Evolutionary conservation across 2,329 filamentous ascomycete genomes (phyloP).

Genomic region (Shiraia bambusicola): DNA sequence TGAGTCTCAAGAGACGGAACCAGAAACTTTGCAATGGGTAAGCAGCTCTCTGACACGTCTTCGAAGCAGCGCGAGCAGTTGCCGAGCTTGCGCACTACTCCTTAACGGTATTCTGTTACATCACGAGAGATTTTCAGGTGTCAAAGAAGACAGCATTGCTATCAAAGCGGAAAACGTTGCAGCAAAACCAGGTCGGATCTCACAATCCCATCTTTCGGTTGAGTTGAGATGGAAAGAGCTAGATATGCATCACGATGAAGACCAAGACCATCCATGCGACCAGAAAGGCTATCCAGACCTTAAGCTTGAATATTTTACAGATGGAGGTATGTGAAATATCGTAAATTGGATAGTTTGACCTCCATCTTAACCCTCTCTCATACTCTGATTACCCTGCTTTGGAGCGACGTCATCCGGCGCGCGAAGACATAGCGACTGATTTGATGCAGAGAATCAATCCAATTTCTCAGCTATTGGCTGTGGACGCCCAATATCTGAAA

Average conservation of each 20-base stretch:
- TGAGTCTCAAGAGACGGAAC: slow-evolving; percentile 14
- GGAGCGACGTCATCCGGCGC: no score
- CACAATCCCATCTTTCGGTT: slow-evolving; percentile 38
- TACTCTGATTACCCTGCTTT: no score
- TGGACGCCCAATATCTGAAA: slow-evolving; percentile 33
- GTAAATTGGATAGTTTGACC: slow-evolving; percentile 2
- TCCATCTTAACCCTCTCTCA: no score
- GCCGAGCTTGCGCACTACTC: slow-evolving; percentile 37
- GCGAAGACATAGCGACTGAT: no score
- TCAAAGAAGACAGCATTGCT: slow-evolving; percentile 26
- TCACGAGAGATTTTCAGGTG: slow-evolving; percentile 30
- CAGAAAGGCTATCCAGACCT: slow-evolving; percentile 35
- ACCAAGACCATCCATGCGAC: slow-evolving; percentile 22
- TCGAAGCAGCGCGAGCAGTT: slow-evolving; percentile 31
- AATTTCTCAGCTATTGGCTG: slow-evolving; percentile 39
- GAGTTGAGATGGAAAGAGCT: slow-evolving; percentile 35
- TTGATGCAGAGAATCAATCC: slow-evolving; percentile 31
- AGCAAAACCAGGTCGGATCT: slow-evolving; percentile 9
- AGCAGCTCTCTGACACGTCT: slow-evolving; percentile 33
- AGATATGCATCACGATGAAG: slow-evolving; percentile 16
- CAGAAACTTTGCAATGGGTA: slow-evolving; percentile 24
- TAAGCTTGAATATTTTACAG: slow-evolving; percentile 41
- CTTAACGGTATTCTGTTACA: slow-evolving; percentile 38
- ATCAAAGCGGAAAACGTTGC: slow-evolving; percentile 35
- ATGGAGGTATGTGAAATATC: slow-evolving; percentile 30